Conservation (phyloP, 140 eudicot genomes). For the Oenanthe javanica region DNA sequence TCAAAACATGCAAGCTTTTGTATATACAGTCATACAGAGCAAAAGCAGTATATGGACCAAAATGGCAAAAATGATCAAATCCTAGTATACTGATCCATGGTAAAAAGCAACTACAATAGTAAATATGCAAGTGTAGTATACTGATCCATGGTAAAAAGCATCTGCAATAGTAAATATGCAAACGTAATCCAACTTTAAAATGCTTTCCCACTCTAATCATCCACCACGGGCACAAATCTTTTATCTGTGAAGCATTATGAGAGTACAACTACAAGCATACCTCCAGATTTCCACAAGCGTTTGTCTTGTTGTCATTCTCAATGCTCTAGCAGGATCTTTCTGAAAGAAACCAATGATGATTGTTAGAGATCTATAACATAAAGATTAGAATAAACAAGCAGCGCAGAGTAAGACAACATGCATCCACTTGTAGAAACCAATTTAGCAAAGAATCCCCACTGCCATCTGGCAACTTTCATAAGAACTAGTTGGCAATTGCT, state of each 20-base stretch:
- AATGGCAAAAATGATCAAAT: background rate
- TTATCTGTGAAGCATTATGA: background rate
- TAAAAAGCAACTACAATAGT: background rate
- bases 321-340: conserved; percentile 80
- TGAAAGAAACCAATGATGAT: conserved; percentile 20
- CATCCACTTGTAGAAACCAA: background rate
- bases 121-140: background rate
- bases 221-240: background rate
- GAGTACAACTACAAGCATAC: conserved; percentile 25
- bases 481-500: no score
- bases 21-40: background rate
- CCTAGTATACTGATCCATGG: background rate
- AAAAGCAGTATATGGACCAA: background rate
- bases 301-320: conserved; percentile 85
- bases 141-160: background rate
- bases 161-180: background rate
- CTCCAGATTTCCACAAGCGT: conserved; percentile 85
- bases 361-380: background rate
- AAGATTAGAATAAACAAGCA: background rate
- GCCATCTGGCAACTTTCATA: background rate
- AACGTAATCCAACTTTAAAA: background rate
- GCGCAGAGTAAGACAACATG: background rate
- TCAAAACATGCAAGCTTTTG: background rate
- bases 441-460: background rate
- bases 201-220: background rate